Percentiles rank a stretch among this genome's conserved stretches.
phyloP scores from a whole-genome alignment of 2,329 filamentous ascomycete genomes.

The Xylaria sp. region DNA sequence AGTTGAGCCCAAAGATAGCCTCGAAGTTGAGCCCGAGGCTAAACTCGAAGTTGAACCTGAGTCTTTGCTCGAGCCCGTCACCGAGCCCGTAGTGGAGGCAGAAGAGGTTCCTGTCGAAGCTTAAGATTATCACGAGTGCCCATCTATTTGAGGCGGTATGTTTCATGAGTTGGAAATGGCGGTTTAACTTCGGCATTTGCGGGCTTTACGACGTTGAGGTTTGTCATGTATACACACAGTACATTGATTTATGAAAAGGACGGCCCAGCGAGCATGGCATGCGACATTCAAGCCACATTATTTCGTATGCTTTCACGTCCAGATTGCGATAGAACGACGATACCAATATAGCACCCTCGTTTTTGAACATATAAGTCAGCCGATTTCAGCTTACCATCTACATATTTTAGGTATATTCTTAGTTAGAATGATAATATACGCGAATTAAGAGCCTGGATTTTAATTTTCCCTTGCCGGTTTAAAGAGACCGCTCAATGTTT shows the following conservation, averaged over 20 bases:
- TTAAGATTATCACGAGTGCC: constrained; percentile 5
- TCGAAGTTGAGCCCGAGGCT: too few relatives aligned
- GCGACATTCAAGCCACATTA: constrained; percentile 10
- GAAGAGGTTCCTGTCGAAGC: constrained; percentile 10
- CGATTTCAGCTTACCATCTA: neutral
- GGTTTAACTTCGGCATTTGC: neutral
- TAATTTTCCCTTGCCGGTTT: neutral
- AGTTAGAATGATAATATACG: constrained; percentile 7
- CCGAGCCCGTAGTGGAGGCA: constrained; percentile 7
- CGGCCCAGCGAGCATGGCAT: neutral
- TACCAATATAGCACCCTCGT: constrained; percentile 42
- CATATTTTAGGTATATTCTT: neutral
- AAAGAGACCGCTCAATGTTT: neutral
- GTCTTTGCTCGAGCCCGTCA: neutral
- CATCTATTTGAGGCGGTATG: constrained; percentile 2
- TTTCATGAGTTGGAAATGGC: constrained; percentile 18
- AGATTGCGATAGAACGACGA: constrained; percentile 45
- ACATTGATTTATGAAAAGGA: constrained; percentile 24
- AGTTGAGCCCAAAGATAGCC: too few relatives aligned
- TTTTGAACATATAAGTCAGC: neutral
- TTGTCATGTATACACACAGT: constrained; percentile 10
- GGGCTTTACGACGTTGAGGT: constrained; percentile 5
- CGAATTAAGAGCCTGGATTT: neutral
- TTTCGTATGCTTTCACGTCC: constrained; percentile 22
- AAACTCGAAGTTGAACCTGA: neutral